These are phyloP conservation scores for Cercospora sojina DNA, from an alignment of 2,329 filamentous ascomycete species.

Conservation along the genomic window DNA sequence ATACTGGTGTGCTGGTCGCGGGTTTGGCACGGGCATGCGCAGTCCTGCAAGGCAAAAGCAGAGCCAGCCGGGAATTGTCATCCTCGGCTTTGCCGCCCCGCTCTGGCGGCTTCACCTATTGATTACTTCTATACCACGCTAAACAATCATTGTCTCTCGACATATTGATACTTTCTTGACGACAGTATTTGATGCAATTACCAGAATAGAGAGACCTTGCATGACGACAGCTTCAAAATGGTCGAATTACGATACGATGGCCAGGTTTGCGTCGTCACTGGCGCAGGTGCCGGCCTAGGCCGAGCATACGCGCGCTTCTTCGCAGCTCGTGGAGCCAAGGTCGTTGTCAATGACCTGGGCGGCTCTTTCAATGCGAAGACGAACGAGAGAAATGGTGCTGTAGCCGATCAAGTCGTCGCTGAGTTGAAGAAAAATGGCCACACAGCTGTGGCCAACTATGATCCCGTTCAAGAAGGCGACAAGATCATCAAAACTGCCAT, in stretches of 20 bases:
- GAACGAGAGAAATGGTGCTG: constrained; percentile 65
- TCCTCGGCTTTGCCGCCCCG: constrained; percentile 12
- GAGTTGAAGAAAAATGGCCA: constrained; percentile 82
- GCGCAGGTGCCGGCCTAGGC: constrained; percentile 76
- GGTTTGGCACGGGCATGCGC: neutral
- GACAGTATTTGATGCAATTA: neutral
- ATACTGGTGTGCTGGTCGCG: neutral
- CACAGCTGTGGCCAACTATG: constrained; percentile 94
- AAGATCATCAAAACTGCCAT: constrained; percentile 87
- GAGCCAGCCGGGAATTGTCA: constrained; percentile 8
- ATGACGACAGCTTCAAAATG: constrained; percentile 11
- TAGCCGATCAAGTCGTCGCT: constrained; percentile 76
- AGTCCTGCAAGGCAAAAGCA: neutral
- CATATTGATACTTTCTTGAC: neutral
- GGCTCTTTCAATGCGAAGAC: constrained; percentile 90
- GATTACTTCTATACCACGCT: neutral
- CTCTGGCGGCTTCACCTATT: neutral
- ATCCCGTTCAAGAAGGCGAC: constrained; percentile 87
- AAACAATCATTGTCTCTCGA: neutral
- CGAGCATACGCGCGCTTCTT: constrained; percentile 85
- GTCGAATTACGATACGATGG: constrained; percentile 70
- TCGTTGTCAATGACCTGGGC: constrained; percentile 93
- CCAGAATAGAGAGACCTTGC: neutral
- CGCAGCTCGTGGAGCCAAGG: constrained; percentile 80
- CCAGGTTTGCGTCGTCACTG: constrained; percentile 82